Percentiles rank a stretch among this genome's conserved stretches.
phyloP scores from a whole-genome alignment of 169 alveolate genomes.

The Neospora caninum region DNA sequence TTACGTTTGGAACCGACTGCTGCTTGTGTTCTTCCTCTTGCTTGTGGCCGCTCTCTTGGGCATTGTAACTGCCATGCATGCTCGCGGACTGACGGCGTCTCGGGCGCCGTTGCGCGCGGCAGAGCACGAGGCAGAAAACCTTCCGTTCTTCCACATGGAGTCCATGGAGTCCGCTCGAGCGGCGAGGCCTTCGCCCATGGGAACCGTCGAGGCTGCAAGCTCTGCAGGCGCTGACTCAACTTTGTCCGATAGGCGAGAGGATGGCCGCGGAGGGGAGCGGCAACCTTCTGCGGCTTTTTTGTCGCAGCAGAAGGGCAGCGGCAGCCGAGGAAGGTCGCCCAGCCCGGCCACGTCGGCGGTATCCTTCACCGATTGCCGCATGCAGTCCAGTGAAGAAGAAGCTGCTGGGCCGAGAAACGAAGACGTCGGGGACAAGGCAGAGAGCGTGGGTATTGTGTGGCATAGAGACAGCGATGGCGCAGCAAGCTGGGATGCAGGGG shows the following conservation, averaged over 20 bases:
- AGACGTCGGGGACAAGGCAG: no score
- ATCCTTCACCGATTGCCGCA: no score
- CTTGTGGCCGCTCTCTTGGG: not conserved
- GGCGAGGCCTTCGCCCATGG: not conserved
- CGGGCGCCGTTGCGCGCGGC: not conserved
- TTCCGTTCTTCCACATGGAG: not conserved
- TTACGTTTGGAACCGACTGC: not conserved
- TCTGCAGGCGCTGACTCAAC: not conserved
- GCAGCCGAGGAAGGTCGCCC: no score
- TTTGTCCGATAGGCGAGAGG: not conserved
- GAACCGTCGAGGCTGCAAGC: not conserved
- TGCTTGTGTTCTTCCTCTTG: not conserved
- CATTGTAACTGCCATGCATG: not conserved
- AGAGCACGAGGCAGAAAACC: not conserved
- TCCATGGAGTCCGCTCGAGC: not conserved
- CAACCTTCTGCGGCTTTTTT: no score
- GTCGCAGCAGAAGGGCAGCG: no score
- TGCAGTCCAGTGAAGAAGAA: no score
- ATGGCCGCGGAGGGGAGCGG: no score
- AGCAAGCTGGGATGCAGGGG: no score
- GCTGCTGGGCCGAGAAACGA: no score
- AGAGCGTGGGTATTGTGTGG: no score
- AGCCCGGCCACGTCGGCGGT: no score
- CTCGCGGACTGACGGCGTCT: not conserved
- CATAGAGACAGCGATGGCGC: no score